Conservation (phyloP, 78 protist species). For the Salpingoeca rosetta region DNA sequence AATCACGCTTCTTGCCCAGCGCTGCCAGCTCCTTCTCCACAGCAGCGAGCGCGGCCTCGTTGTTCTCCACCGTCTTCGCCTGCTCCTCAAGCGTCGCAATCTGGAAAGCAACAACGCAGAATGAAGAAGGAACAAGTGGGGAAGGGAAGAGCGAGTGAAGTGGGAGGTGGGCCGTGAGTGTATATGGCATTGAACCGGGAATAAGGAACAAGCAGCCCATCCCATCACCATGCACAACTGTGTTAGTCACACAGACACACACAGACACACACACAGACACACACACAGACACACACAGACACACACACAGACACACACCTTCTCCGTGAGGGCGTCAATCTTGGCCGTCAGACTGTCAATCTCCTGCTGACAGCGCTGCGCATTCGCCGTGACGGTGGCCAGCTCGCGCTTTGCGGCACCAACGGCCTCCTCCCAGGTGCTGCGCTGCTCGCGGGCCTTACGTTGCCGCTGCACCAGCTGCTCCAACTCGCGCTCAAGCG, state of each 20-base stretch:
- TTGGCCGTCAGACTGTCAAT: not conserved
- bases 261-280: not conserved
- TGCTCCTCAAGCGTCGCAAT: conserved; percentile 7
- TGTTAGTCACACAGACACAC: not conserved
- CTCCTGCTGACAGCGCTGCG: not conserved
- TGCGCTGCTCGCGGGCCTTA: not conserved
- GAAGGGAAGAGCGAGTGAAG: too few relatives aligned
- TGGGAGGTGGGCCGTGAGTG: too few relatives aligned
- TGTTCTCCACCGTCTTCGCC: not conserved
- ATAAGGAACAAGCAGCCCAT: too few relatives aligned
- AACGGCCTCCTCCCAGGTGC: not conserved
- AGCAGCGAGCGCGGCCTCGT: not conserved
- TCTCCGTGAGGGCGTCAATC: not conserved
- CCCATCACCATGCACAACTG: too few relatives aligned
- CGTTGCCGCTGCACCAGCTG: not conserved
- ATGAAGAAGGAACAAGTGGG: too few relatives aligned
- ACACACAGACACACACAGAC: not conserved
- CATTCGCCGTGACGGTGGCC: not conserved
- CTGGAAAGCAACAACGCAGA: too few relatives aligned
- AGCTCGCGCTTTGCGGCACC: not conserved
- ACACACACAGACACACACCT: too few relatives aligned
- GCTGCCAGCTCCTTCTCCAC: not conserved
- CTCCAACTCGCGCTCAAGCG: not conserved
- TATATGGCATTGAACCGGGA: too few relatives aligned
- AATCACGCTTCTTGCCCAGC: not conserved